Base-by-base conservation (phyloP, 2,329 filamentous ascomycete species). In the Penicillium paneum region DNA sequence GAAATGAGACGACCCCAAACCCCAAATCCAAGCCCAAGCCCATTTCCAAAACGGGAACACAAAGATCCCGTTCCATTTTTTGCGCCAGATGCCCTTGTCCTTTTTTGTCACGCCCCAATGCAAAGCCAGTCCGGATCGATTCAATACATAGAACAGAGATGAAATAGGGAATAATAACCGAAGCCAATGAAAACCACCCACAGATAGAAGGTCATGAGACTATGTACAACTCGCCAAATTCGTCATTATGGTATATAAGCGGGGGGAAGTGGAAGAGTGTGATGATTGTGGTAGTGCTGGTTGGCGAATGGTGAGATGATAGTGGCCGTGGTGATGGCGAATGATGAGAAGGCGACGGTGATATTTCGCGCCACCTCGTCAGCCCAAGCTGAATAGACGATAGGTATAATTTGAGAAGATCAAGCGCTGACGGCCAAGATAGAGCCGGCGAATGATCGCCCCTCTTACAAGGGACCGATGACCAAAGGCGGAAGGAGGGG, bases 211-310 rank as follows among this genome's bases (percentile, higher is more conserved):
- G n/a, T 12, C 11, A 43, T 32, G 26, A 31, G 26, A 46, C 35
- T 52, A 52, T 49, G 31, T 49, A 49, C 44, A 49, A 48, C 36
- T 52, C 44, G 43, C 49, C 19, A 49, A 11, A 19, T 41, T 52
- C 21, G n/a, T 40, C 13, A 52, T 49, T 40, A 41, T 26, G 17
- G 15, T 17, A 46, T 28, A 8, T 15, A 8, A 31, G 15, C 8
- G 19, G 32, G 19, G 32, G 34, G 21, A 17, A 35, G 11, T 13
- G 5, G 15, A 24, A n/a, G 31, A 19, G 15, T 28, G 15, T 19
- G 45, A 39, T 17, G 34, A 21, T 38, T 15, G 24, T 48, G 45
- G 21, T 31, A 15, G 28, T 28, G 5, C 5, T 31, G 7, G 26
- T 28, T 19, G n/a, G 26, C 6, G n/a, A 17, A 29, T 15, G 19